Evolutionary conservation across 2,329 filamentous ascomycete species (phyloP), one percentile per base, ranked within the genome.

Genomic region (Colletotrichum nymphaeae): DNA sequence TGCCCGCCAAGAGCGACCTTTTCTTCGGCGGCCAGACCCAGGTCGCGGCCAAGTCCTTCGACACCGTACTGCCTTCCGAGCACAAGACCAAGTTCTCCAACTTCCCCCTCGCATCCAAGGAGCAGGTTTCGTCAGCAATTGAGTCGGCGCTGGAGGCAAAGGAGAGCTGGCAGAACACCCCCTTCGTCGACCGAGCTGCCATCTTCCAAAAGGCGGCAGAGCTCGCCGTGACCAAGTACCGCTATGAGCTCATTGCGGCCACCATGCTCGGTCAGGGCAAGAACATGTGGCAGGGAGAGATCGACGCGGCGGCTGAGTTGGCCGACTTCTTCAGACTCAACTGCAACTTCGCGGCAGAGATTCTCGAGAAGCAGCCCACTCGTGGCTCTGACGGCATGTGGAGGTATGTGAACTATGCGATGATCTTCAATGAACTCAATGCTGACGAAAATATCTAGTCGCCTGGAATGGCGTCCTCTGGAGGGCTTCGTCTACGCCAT

Each of bases 201-300:
- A 90, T 98, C 80, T 98, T 98, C 86, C 90, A 98, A 79, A 98
- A 98, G 88, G 96, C 97, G 2, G 96, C 96, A 35, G 95, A 98
- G 81, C 88, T 98, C 75, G 91, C 98, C 77, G 88, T 93, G 67
- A 93, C 90, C 75, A 98, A 98, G 86, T 98, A 98, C 85, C 91
- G 97, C 81, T 98, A 98, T 84, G 95, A 98, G 69, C 90, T 98
- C 78, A 97, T 98, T 93, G 96, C 97, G 7, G 91, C 95, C 56
- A 98, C 97, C 14, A 98, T 98, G 91, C 88, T 98, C 37, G 97
- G 96, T 74, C 96, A 99, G 85, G 96, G 97, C 79, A 98, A 98
- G 90, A 98, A 98, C 82, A 95, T 94, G 62, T 98, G 95, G 95
- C 96, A 98, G 85, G 96, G 96, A n/a, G 96, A 98, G 88, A 98